Conservation (phyloP, 2,329 filamentous ascomycete genomes). For the Diaporthe nobilis region DNA sequence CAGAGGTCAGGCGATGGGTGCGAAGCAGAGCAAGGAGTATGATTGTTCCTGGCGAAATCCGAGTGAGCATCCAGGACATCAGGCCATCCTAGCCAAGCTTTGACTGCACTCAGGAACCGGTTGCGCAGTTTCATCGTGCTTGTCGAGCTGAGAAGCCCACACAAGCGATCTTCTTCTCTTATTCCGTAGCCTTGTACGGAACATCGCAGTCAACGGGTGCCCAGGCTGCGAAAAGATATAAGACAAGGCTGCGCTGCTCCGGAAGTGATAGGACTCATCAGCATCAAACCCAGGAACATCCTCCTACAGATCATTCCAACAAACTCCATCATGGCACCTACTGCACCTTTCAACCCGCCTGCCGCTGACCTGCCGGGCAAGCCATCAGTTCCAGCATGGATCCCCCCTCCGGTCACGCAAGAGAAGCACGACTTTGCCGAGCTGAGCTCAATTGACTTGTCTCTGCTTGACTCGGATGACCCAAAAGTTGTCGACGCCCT, state of each 20-base stretch:
- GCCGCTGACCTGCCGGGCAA: constrained; percentile 55
- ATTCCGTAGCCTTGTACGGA: background rate
- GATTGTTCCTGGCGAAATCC: constrained; percentile 2
- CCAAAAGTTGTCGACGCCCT: constrained; percentile 58
- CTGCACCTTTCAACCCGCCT: constrained; percentile 58
- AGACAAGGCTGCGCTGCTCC: constrained; percentile 25
- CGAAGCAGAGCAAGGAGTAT: constrained; percentile 1
- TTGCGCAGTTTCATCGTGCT: constrained; percentile 2
- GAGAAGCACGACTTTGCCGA: constrained; percentile 59
- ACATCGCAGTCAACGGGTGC: background rate
- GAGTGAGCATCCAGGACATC: constrained; percentile 6
- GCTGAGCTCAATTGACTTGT: constrained; percentile 59
- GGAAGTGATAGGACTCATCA: background rate
- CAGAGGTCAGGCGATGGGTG: background rate
- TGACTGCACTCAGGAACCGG: background rate
- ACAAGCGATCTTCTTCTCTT: background rate
- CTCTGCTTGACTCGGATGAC: constrained; percentile 58
- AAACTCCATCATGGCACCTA: constrained; percentile 46
- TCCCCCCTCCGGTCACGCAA: constrained; percentile 60
- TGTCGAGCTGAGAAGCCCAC: constrained; percentile 7
- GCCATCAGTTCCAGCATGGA: constrained; percentile 58
- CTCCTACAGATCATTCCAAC: background rate
- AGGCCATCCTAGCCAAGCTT: constrained; percentile 14
- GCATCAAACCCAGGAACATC: constrained; percentile 28
- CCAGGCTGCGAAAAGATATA: constrained; percentile 16